These are phyloP conservation scores for Echria macrotheca DNA, from an alignment of 495 filamentous ascomycete species.

Conservation along the genomic window DNA sequence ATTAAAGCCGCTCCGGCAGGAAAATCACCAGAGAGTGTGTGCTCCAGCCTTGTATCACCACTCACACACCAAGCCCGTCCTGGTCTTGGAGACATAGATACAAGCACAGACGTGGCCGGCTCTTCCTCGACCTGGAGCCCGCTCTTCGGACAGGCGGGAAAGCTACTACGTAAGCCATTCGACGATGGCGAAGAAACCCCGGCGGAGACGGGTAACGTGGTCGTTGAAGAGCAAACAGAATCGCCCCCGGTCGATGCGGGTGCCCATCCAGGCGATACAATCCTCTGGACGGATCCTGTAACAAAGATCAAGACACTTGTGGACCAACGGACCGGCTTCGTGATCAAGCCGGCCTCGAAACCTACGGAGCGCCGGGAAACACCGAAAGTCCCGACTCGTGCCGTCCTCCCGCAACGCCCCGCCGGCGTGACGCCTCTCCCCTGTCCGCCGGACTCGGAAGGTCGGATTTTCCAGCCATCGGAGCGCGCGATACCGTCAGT, in stretches of 20 bases:
- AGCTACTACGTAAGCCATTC: slow-evolving; percentile 34
- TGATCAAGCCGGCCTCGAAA: slow-evolving; percentile 3
- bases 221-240: too few species aligned
- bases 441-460: slow-evolving; percentile 14
- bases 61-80: too few species aligned
- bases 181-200: slow-evolving; percentile 22
- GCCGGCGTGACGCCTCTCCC: too few species aligned
- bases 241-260: too few species aligned
- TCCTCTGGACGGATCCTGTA: slow-evolving; percentile 64
- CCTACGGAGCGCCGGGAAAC: not conserved
- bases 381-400: not conserved
- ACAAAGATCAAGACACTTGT: slow-evolving; percentile 51
- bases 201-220: too few species aligned
- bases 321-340: slow-evolving; percentile 28
- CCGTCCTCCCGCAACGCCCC: slow-evolving; percentile 13
- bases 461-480: slow-evolving; percentile 28
- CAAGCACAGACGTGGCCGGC: not conserved
- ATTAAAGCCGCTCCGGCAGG: slow-evolving; percentile 51
- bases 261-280: slow-evolving; percentile 33
- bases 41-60: not conserved
- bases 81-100: not conserved
- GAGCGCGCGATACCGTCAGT: slow-evolving; percentile 35
- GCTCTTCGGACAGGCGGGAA: slow-evolving; percentile 28
- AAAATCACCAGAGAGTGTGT: not conserved
- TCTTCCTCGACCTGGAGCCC: not conserved